phyloP scores from a whole-genome alignment of 495 filamentous ascomycete species.

The Penicillium lividum region DNA sequence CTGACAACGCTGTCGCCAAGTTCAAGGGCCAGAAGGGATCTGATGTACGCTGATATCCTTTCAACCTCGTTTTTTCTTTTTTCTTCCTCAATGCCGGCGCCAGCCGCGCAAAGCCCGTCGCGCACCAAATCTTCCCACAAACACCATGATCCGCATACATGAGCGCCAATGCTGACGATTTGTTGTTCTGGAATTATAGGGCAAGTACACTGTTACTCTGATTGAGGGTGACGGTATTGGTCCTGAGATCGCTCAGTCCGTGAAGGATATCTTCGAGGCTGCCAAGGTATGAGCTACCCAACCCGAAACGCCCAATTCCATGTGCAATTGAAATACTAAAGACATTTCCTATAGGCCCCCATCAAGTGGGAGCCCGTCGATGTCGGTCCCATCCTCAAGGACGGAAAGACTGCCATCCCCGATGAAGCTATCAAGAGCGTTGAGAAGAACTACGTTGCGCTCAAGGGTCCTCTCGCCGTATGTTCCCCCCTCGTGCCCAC shows the following conservation, averaged over 20 bases:
- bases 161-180: constrained; percentile 16
- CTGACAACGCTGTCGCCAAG: constrained; percentile 78
- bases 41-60: constrained; percentile 59
- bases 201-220: constrained; percentile 90
- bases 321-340: constrained; percentile 25
- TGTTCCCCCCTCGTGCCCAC: constrained; percentile 27
- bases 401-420: constrained; percentile 90
- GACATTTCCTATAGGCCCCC: constrained; percentile 65
- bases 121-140: constrained; percentile 7
- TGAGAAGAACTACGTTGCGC: constrained; percentile 87
- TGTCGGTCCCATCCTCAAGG: constrained; percentile 87
- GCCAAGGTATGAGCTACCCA: constrained; percentile 66
- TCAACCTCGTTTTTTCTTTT: constrained; percentile 27
- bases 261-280: constrained; percentile 96
- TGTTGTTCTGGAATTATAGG: constrained; percentile 51
- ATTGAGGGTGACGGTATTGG: constrained; percentile 99
- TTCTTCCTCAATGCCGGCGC: constrained; percentile 26
- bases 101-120: constrained; percentile 20
- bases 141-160: constrained; percentile 2
- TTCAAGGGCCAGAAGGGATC: constrained; percentile 87
- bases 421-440: constrained; percentile 89
- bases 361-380: constrained; percentile 97
- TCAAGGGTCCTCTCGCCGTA: constrained; percentile 97
- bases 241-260: constrained; percentile 93
- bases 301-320: constrained; percentile 7